These are phyloP conservation scores for Penicillium coprophilum DNA, from an alignment of 495 filamentous ascomycete species.

Conservation along the genomic window DNA sequence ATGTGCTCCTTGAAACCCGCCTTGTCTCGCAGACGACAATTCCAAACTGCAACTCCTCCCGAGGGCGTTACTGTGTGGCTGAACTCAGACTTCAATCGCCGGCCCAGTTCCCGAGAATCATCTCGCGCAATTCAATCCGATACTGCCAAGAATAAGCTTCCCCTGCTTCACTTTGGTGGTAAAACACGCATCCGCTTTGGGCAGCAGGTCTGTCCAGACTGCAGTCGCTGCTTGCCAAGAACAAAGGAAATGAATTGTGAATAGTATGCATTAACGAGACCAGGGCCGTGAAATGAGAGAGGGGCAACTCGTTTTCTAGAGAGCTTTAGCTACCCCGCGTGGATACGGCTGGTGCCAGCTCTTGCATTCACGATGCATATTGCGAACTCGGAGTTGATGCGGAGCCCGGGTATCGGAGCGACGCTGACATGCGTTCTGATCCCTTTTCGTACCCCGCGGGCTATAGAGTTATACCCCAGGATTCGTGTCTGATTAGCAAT, in stretches of 20 bases:
- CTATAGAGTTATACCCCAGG: constrained; percentile 8
- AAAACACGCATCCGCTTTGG: constrained; percentile 8
- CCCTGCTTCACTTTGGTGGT: constrained; percentile 1
- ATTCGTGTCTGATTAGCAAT: background rate
- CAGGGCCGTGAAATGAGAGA: constrained; percentile 1
- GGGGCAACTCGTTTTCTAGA: background rate
- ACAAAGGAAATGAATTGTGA: constrained; percentile 1
- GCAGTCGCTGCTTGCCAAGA: constrained; percentile 2
- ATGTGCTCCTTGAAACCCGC: background rate
- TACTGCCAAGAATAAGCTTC: constrained; percentile 8
- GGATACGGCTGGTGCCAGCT: constrained; percentile 1
- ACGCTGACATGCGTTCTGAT: background rate
- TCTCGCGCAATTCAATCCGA: background rate
- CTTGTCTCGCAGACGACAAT: background rate
- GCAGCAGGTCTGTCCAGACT: constrained; percentile 3
- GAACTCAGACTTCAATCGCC: constrained; percentile 20
- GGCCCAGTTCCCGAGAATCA: constrained; percentile 8
- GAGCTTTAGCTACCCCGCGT: constrained; percentile 12
- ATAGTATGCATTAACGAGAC: constrained; percentile 1
- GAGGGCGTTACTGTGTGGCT: constrained; percentile 25
- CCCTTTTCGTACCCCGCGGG: constrained; percentile 8
- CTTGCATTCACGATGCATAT: constrained; percentile 1
- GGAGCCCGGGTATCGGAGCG: constrained; percentile 1
- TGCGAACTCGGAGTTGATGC: constrained; percentile 2
- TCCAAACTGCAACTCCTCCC: constrained; percentile 20